Conservation (phyloP, 805 yeast genomes). For the Monosporozyma siamensis region DNA sequence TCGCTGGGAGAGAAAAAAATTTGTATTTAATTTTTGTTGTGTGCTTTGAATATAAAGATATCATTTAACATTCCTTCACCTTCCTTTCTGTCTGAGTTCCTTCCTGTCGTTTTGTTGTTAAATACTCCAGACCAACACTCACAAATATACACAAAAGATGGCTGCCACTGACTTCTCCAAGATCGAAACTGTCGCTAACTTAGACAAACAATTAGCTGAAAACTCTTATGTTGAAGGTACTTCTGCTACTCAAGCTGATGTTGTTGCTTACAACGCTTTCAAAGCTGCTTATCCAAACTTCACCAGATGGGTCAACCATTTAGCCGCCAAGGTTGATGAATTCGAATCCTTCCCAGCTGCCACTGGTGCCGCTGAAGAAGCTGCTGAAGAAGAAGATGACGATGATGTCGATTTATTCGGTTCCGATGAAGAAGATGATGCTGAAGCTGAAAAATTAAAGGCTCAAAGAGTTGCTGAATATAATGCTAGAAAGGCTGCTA, state of each 20-base stretch:
- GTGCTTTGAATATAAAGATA: no score
- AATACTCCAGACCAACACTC: not conserved
- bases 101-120: no score
- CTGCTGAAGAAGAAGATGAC: constrained; percentile 56
- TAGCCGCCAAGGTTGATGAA: constrained; percentile 85
- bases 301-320: constrained; percentile 98
- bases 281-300: constrained; percentile 86
- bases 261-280: constrained; percentile 87
- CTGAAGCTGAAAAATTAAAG: constrained; percentile 93
- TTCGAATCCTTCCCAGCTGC: constrained; percentile 77
- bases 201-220: constrained; percentile 81
- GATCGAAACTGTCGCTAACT: constrained; percentile 60
- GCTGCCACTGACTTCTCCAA: constrained; percentile 76
- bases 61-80: no score
- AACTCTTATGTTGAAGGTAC: constrained; percentile 92
- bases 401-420: constrained; percentile 96
- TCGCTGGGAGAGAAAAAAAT: not conserved
- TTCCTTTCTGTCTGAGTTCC: not conserved
- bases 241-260: constrained; percentile 93
- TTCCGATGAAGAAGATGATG: constrained; percentile 89
- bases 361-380: constrained; percentile 43
- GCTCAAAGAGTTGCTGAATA: constrained; percentile 97
- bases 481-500: constrained; percentile 94
- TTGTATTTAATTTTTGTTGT: no score
- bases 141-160: constrained; percentile 34